These are phyloP conservation scores for Catunica adiposa DNA, from an alignment of 2,329 filamentous ascomycete species.

Conservation along the genomic window DNA sequence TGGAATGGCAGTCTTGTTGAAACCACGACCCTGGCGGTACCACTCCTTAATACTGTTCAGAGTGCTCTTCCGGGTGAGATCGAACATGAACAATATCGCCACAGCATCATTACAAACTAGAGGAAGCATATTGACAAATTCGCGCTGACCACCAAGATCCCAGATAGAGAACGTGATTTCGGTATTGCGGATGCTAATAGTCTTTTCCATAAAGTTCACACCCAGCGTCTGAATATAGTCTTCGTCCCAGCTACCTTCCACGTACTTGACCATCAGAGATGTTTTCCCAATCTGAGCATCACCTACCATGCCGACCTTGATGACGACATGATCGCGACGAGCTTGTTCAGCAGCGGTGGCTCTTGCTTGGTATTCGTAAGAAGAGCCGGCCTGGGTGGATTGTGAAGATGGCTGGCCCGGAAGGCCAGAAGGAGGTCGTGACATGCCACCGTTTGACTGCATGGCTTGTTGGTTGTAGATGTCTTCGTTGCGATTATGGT, in stretches of 20 bases:
- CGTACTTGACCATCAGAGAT: constrained; percentile 98
- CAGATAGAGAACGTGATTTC: constrained; percentile 99
- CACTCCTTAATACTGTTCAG: constrained; percentile 99
- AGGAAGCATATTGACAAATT: constrained; percentile 99
- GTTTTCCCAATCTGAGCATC: constrained; percentile 99
- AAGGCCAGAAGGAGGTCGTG: constrained; percentile 38
- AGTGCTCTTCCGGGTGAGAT: constrained; percentile 92
- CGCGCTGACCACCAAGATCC: constrained; percentile 92
- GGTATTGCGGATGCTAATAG: constrained; percentile 96
- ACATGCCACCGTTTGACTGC: constrained; percentile 22
- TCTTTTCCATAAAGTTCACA: constrained; percentile 99
- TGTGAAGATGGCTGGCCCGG: constrained; percentile 22
- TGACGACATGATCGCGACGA: constrained; percentile 64
- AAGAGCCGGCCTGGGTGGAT: constrained; percentile 25
- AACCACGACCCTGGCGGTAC: constrained; percentile 93
- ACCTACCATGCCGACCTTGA: constrained; percentile 99
- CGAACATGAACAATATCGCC: constrained; percentile 98
- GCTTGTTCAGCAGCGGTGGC: constrained; percentile 22
- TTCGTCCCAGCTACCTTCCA: constrained; percentile 98
- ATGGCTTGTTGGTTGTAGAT: constrained; percentile 27
- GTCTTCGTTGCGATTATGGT: constrained; percentile 19
- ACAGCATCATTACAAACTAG: constrained; percentile 99
- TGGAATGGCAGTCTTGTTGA: constrained; percentile 99
- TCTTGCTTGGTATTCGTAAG: constrained; percentile 21
- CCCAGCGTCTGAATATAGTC: constrained; percentile 98